Percentiles rank a stretch among this genome's conserved stretches.
phyloP scores from a whole-genome alignment of 208 protist genomes.

The Porcisia deanei region DNA sequence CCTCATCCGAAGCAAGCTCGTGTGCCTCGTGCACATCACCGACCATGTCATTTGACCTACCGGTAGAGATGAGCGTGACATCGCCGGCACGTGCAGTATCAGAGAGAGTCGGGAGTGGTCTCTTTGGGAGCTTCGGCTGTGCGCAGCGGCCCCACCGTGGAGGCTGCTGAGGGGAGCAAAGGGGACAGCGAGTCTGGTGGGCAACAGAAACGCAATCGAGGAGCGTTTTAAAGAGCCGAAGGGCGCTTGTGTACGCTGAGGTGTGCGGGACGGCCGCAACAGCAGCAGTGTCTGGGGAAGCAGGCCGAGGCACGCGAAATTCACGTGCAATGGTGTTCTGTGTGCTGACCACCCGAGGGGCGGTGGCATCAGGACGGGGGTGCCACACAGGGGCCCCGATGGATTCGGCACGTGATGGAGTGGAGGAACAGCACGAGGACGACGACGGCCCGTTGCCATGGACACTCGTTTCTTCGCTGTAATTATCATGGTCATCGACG shows the following conservation, averaged over 20 bases:
- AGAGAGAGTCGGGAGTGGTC: background rate
- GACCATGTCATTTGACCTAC: background rate
- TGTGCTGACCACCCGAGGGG: background rate
- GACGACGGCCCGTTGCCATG: background rate
- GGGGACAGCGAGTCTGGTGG: slow-evolving; percentile 12
- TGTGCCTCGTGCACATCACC: background rate
- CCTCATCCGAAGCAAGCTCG: background rate
- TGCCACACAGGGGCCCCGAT: background rate
- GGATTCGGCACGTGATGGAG: slow-evolving; percentile 1
- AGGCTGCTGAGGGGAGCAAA: slow-evolving; percentile 15
- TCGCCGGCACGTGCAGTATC: background rate
- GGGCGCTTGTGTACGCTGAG: background rate
- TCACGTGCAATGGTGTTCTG: background rate
- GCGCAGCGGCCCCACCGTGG: slow-evolving; percentile 12
- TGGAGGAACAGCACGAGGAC: background rate
- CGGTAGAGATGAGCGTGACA: background rate
- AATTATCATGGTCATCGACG: background rate
- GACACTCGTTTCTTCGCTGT: background rate
- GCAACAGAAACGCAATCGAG: background rate
- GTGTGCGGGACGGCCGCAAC: background rate
- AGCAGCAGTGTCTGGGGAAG: background rate
- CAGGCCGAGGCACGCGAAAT: background rate
- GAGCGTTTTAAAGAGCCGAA: slow-evolving; percentile 3
- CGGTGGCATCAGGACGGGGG: background rate
- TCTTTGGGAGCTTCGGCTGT: background rate